phyloP scores from a whole-genome alignment of 2,329 filamentous ascomycete genomes.

The Monosporascus sp. region DNA sequence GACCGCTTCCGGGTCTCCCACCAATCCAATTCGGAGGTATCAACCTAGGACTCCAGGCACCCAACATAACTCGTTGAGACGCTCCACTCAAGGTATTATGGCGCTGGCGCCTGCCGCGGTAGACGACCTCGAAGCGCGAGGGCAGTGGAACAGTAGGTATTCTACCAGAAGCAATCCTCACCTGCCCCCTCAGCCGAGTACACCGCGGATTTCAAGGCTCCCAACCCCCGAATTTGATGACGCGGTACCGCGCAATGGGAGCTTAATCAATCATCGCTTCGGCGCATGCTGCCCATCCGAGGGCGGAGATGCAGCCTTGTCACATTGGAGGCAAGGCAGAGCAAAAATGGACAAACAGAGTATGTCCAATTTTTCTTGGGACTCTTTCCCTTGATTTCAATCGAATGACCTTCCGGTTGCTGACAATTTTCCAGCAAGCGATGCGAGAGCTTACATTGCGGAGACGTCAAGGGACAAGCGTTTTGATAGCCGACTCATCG shows the following conservation, averaged over 20 bases:
- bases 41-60: background rate
- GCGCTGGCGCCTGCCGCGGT: background rate
- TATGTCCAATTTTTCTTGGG: slow-evolving; percentile 4
- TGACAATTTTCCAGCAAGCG: slow-evolving; percentile 14
- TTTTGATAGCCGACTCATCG: slow-evolving; percentile 8
- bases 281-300: slow-evolving; percentile 16
- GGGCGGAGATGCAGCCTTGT: background rate
- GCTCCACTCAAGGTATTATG: background rate
- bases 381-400: background rate
- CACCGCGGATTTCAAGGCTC: slow-evolving; percentile 19
- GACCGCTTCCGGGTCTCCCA: background rate
- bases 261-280: slow-evolving; percentile 10
- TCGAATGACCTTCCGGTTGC: background rate
- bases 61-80: background rate
- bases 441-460: slow-evolving; percentile 18
- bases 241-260: slow-evolving; percentile 5
- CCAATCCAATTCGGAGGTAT: background rate
- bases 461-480: slow-evolving; percentile 8
- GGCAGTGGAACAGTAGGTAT: background rate
- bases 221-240: slow-evolving; percentile 22
- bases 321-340: slow-evolving; percentile 6
- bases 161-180: slow-evolving; percentile 4
- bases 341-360: slow-evolving; percentile 21
- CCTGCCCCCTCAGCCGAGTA: slow-evolving; percentile 8
- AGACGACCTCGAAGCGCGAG: background rate